These are phyloP conservation scores for Acacia concinna DNA, from an alignment of 331 rosid species.

Conservation along the genomic window DNA sequence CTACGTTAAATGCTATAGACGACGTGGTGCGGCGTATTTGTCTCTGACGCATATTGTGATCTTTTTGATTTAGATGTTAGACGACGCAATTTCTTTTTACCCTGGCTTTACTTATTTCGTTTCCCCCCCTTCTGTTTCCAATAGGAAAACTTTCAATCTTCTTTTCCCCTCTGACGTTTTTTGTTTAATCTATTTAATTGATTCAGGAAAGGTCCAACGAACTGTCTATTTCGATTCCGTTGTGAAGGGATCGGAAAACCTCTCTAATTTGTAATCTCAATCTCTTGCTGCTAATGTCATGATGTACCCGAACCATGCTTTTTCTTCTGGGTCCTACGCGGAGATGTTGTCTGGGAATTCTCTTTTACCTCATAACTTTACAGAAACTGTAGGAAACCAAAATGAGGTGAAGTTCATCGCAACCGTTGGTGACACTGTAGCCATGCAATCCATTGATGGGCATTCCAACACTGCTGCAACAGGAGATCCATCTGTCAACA, in stretches of 20 bases:
- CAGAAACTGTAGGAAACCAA: slow-evolving; percentile 52
- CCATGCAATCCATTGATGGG: slow-evolving; percentile 41
- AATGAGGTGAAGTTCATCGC: slow-evolving; percentile 67
- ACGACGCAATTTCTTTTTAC: neutral
- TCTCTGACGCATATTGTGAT: slow-evolving; percentile 11
- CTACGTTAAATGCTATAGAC: neutral
- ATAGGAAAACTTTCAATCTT: neutral
- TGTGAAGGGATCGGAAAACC: slow-evolving; percentile 43
- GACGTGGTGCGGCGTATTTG: neutral
- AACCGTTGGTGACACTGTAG: slow-evolving; percentile 41
- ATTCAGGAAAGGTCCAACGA: slow-evolving; percentile 17
- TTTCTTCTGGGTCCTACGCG: slow-evolving; percentile 60
- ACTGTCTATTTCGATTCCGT: slow-evolving; percentile 33
- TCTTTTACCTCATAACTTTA: slow-evolving; percentile 50
- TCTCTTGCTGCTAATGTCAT: slow-evolving; percentile 40
- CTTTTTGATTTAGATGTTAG: slow-evolving; percentile 36
- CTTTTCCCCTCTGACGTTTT: neutral
- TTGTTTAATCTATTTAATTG: neutral
- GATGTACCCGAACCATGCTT: slow-evolving; percentile 64
- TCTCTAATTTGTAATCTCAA: slow-evolving; percentile 39
- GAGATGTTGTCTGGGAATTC: slow-evolving; percentile 49
- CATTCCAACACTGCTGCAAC: slow-evolving; percentile 37
- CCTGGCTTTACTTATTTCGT: neutral
- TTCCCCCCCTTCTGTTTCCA: slow-evolving; percentile 1
- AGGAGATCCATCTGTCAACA: slow-evolving; percentile 34